Conservation (phyloP, 1,284 basidiomycete species). For the Malassezia equina region DNA sequence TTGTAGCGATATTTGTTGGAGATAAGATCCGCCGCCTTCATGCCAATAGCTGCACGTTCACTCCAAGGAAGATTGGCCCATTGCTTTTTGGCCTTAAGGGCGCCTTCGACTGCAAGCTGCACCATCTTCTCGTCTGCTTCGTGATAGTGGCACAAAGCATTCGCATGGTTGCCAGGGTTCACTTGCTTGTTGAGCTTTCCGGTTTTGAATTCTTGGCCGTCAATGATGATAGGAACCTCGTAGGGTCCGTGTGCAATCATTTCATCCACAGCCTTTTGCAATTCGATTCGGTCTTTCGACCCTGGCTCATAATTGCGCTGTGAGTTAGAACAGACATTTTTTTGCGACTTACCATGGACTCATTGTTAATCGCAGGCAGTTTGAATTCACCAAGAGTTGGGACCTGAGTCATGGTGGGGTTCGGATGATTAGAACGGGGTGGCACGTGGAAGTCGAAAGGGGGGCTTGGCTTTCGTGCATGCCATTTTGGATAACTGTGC, state of each 20-base stretch:
- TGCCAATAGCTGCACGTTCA: constrained; percentile 91
- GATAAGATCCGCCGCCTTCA: constrained; percentile 73
- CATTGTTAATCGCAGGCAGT: constrained; percentile 39
- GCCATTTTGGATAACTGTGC: not conserved
- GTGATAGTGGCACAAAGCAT: constrained; percentile 74
- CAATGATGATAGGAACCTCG: constrained; percentile 82
- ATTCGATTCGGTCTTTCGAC: constrained; percentile 65
- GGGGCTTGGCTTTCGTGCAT: not conserved
- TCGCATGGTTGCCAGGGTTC: constrained; percentile 54
- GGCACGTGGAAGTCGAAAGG: not conserved
- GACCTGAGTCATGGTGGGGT: not conserved
- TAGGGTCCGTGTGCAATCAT: constrained; percentile 75
- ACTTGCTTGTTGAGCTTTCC: constrained; percentile 56
- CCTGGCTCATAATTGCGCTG: constrained; percentile 64
- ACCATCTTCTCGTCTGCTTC: constrained; percentile 65
- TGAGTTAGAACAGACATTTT: not conserved
- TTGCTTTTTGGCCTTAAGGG: constrained; percentile 69
- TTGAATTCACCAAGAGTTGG: constrained; percentile 24
- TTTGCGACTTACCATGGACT: constrained; percentile 29
- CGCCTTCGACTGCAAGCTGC: constrained; percentile 70
- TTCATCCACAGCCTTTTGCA: constrained; percentile 66
- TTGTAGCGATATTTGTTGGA: constrained; percentile 84
- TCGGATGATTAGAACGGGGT: not conserved
- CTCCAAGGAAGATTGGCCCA: constrained; percentile 95
- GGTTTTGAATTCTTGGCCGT: constrained; percentile 78